These are phyloP conservation scores for Eucalyptus shirleyi DNA, from an alignment of 345 rosid genomes.

Conservation along the genomic window DNA sequence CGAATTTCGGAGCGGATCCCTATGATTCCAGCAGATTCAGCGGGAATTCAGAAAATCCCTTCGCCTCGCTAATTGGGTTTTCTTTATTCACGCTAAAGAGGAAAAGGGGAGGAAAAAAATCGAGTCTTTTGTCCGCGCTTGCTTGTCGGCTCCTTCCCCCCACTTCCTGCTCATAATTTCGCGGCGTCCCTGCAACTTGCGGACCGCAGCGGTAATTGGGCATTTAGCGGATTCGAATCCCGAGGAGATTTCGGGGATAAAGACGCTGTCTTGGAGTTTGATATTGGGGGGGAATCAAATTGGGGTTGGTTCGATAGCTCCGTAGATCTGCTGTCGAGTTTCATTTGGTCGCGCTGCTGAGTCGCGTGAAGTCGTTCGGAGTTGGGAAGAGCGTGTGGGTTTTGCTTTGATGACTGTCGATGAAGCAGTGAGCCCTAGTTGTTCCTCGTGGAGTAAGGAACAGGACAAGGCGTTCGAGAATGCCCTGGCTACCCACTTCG, in stretches of 20 bases:
- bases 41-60: neutral
- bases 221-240: neutral
- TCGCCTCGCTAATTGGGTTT: neutral
- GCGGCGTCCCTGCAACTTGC: neutral
- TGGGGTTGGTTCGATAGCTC: neutral
- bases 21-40: neutral
- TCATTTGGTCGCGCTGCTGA: neutral
- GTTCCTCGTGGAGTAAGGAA: conserved; percentile 72
- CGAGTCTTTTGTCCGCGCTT: neutral
- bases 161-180: neutral
- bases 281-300: neutral
- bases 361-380: neutral
- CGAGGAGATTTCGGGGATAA: neutral
- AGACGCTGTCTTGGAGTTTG: neutral
- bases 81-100: neutral
- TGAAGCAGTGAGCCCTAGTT: conserved; percentile 33
- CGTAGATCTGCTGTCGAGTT: neutral
- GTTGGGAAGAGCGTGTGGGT: neutral
- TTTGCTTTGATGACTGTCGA: conserved; percentile 5
- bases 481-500: conserved; percentile 57
- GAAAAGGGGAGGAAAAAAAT: neutral
- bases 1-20: neutral
- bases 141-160: neutral
- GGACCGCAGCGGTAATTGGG: neutral
- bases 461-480: conserved; percentile 91